Evolutionary conservation across 139 green algal species (phyloP).

Genomic region (Tetraselmis chui): DNA sequence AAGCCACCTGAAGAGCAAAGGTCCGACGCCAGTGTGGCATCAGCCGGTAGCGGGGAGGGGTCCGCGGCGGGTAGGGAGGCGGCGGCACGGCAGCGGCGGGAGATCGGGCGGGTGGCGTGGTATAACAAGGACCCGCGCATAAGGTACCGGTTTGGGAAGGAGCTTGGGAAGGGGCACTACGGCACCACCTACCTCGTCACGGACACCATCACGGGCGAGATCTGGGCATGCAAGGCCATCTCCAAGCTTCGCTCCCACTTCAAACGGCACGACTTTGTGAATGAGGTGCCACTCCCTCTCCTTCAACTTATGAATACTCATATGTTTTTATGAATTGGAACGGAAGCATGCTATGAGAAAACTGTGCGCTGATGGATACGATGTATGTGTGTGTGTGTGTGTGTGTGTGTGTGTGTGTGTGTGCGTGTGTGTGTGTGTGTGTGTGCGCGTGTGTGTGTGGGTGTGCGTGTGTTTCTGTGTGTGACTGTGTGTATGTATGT

Average conservation of each 20-base stretch:
- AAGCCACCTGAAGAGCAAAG: too few species aligned
- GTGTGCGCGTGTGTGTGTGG: too few species aligned
- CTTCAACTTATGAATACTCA: background rate
- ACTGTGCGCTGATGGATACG: constrained; percentile 37
- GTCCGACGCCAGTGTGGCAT: too few species aligned
- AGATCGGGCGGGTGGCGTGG: background rate
- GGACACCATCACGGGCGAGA: constrained; percentile 2
- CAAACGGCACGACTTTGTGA: background rate
- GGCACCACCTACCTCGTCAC: background rate
- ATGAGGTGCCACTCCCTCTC: constrained; percentile 5
- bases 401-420: constrained; percentile 51
- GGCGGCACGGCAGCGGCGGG: background rate
- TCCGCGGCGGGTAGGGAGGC: background rate
- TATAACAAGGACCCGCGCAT: background rate
- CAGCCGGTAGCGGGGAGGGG: too few species aligned
- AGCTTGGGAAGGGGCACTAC: constrained; percentile 10
- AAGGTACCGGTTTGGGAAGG: background rate
- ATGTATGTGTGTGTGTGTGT: constrained; percentile 76
- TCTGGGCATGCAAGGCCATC: background rate
- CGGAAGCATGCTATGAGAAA: too few species aligned
- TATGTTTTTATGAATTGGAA: background rate
- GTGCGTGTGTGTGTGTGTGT: constrained; percentile 70
- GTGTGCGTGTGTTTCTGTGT: too few species aligned
- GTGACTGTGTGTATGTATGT: constrained; percentile 42
- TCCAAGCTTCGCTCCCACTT: background rate